A percentile compares a stretch with the other conserved stretches of the same genome.
Conservation (phyloP, 768 basidiomycete species). For the Dioszegia crocea region DNA sequence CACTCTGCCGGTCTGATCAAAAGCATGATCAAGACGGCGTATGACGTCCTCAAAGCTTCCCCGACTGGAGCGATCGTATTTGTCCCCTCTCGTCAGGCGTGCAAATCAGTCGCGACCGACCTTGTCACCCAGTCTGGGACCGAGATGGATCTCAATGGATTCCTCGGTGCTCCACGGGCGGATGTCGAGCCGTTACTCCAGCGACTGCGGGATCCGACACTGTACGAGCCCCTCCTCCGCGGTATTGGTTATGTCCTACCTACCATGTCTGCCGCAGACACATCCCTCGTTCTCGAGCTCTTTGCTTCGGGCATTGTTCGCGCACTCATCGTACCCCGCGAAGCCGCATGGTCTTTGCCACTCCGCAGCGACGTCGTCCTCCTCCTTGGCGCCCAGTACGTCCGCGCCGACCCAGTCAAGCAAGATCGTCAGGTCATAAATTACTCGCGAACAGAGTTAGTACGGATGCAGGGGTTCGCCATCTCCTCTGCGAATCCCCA, state of each 20-base stretch:
- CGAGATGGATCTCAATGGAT: slow-evolving; percentile 57
- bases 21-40: slow-evolving; percentile 84
- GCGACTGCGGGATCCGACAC: slow-evolving; percentile 60
- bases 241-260: slow-evolving; percentile 84
- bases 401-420: slow-evolving; percentile 34
- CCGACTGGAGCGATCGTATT: slow-evolving; percentile 67
- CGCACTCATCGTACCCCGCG: slow-evolving; percentile 74
- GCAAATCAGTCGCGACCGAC: slow-evolving; percentile 68
- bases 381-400: slow-evolving; percentile 88
- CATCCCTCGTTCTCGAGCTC: slow-evolving; percentile 68
- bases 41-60: slow-evolving; percentile 61
- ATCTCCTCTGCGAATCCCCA: slow-evolving; percentile 23
- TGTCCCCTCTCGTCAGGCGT: slow-evolving; percentile 78
- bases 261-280: slow-evolving; percentile 65
- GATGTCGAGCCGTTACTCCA: slow-evolving; percentile 60
- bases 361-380: slow-evolving; percentile 75
- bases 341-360: slow-evolving; percentile 84
- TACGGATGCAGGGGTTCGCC: slow-evolving; percentile 87
- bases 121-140: slow-evolving; percentile 82
- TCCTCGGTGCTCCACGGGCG: slow-evolving; percentile 52
- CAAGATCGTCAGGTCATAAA: slow-evolving; percentile 67
- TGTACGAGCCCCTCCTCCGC: slow-evolving; percentile 70
- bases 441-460: slow-evolving; percentile 74
- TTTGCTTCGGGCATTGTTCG: slow-evolving; percentile 74
- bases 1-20: slow-evolving; percentile 84